phyloP scores from a whole-genome alignment of 106 monocot species.

The Agapanthus africanus region DNA sequence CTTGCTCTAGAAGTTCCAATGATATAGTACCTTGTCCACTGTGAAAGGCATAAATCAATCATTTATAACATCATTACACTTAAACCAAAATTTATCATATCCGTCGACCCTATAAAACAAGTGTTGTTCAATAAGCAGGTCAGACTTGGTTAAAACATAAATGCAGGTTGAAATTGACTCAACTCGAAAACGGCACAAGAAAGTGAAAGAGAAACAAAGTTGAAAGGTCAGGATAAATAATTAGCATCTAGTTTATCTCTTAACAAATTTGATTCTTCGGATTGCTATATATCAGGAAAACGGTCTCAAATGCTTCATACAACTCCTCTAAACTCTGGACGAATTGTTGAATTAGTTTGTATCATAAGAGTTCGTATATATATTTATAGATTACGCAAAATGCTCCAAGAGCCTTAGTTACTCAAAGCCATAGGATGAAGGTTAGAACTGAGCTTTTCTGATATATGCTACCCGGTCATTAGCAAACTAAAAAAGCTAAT shows the following conservation, averaged over 20 bases:
- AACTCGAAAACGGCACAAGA: no score
- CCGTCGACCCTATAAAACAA: no score
- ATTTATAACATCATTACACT: not conserved
- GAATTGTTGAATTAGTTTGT: not conserved
- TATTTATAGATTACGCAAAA: not conserved
- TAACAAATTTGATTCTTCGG: not conserved
- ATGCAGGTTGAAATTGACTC: no score
- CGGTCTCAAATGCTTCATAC: not conserved
- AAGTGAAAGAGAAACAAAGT: not conserved
- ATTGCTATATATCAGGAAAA: not conserved
- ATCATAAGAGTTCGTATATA: not conserved
- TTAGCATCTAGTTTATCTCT: not conserved
- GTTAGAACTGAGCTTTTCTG: not conserved
- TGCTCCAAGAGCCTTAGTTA: not conserved
- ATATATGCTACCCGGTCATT: not conserved
- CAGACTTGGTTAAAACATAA: no score
- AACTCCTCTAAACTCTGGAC: not conserved
- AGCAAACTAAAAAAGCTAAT: not conserved
- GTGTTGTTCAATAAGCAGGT: no score
- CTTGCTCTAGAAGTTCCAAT: conserved; percentile 76
- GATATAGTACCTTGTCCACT: conserved; percentile 93
- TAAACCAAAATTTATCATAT: no score
- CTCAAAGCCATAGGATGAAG: not conserved
- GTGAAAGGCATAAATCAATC: conserved; percentile 7
- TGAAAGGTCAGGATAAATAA: not conserved